Evolutionary conservation across 2,329 filamentous ascomycete species (phyloP).

Genomic region (Clarireedia paspali): DNA sequence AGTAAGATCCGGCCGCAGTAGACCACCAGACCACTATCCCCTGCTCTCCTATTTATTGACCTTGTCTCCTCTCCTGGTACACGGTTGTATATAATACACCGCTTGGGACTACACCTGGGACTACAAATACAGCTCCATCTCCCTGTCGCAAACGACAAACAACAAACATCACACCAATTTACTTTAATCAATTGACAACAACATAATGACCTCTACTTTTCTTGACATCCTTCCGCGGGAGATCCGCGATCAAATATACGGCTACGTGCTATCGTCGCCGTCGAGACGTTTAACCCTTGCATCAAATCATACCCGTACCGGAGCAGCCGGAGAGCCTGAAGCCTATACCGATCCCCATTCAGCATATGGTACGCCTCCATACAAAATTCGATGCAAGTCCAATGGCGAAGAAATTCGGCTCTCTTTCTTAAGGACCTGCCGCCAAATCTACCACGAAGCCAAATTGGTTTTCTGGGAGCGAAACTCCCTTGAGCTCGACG

Average conservation of each 20-base stretch:
- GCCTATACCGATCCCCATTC: background rate
- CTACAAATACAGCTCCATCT: background rate
- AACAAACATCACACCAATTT: background rate
- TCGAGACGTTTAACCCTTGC: background rate
- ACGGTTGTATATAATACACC: background rate
- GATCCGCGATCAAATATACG: slow-evolving; percentile 11
- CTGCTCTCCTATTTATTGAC: background rate
- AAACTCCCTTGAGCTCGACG: slow-evolving; percentile 6
- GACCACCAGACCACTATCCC: background rate
- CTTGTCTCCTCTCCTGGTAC: background rate
- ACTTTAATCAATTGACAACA: background rate
- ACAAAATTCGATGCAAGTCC: slow-evolving; percentile 3
- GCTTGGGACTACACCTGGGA: background rate
- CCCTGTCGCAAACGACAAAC: background rate
- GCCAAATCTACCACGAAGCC: slow-evolving; percentile 7
- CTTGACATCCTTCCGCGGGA: slow-evolving; percentile 7
- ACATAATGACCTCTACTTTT: slow-evolving; percentile 1
- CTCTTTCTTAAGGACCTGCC: slow-evolving; percentile 8
- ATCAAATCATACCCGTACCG: background rate
- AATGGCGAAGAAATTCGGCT: slow-evolving; percentile 4
- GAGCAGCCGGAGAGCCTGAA: background rate
- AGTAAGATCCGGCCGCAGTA: background rate
- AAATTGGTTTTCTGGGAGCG: slow-evolving; percentile 6
- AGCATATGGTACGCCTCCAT: background rate
- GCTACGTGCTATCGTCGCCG: slow-evolving; percentile 6